Percentiles rank a stretch among this genome's conserved stretches.
phyloP scores from a whole-genome alignment of 2,329 filamentous ascomycete species.

The Sporothrix phasma region DNA sequence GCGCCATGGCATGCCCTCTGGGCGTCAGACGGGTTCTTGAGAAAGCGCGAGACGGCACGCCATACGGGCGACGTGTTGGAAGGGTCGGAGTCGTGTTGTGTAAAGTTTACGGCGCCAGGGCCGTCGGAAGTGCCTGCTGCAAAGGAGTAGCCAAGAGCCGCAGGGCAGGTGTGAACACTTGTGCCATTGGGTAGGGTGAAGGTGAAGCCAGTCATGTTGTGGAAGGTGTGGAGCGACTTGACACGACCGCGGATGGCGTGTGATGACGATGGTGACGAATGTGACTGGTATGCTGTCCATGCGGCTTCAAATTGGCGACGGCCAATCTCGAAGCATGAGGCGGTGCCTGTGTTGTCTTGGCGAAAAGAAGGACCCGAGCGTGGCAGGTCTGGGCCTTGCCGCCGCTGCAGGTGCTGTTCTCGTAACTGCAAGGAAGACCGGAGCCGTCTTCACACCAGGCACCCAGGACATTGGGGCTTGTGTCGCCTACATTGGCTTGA shows the following conservation, averaged over 20 bases:
- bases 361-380: conserved; percentile 59
- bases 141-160: conserved; percentile 80
- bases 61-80: conserved; percentile 61
- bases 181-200: conserved; percentile 66
- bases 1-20: conserved; percentile 68
- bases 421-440: conserved; percentile 55
- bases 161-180: conserved; percentile 64
- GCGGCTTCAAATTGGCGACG: conserved; percentile 54
- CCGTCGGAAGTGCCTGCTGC: conserved; percentile 85
- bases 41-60: conserved; percentile 60
- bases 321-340: conserved; percentile 70
- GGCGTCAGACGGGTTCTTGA: conserved; percentile 58
- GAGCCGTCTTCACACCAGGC: conserved; percentile 82
- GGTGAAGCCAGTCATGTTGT: conserved; percentile 63
- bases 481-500: conserved; percentile 85
- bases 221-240: conserved; percentile 69
- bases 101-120: conserved; percentile 82
- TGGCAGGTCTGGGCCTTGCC: conserved; percentile 59
- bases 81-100: conserved; percentile 70
- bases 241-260: conserved; percentile 56
- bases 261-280: conserved; percentile 42
- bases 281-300: conserved; percentile 37
- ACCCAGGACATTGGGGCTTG: conserved; percentile 76
- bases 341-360: conserved; percentile 56
- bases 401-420: conserved; percentile 68